Percentiles rank a stretch among this genome's conserved stretches.
Conservation (phyloP, 2,329 filamentous ascomycete species). For the Thelonectria rubi region DNA sequence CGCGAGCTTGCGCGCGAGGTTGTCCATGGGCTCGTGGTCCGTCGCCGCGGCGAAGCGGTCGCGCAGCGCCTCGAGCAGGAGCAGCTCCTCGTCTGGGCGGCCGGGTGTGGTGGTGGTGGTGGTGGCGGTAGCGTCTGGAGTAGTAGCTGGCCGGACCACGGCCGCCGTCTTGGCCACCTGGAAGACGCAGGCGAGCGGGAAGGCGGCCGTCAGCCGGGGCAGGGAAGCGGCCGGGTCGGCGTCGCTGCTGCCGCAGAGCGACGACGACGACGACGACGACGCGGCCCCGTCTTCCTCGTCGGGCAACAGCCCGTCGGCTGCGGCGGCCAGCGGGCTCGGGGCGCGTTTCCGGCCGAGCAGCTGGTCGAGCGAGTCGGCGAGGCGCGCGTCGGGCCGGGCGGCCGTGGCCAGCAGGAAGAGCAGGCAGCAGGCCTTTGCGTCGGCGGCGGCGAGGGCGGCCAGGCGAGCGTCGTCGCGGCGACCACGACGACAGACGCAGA, state of each 20-base stretch:
- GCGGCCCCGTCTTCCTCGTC: slow-evolving; percentile 1
- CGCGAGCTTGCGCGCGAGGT: slow-evolving; percentile 34
- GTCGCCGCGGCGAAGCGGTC: slow-evolving; percentile 31
- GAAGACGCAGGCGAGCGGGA: slow-evolving; percentile 38
- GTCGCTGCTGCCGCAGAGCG: slow-evolving; percentile 9
- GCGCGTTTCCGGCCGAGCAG: slow-evolving; percentile 20
- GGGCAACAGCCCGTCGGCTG: no score
- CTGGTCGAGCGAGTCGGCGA: slow-evolving; percentile 30
- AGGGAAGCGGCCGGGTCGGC: slow-evolving; percentile 20
- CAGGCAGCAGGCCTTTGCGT: slow-evolving; percentile 40
- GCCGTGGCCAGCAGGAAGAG: slow-evolving; percentile 36
- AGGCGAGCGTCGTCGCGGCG: slow-evolving; percentile 14
- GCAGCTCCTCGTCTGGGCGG: slow-evolving; percentile 39
- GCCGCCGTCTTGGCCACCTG: slow-evolving; percentile 27
- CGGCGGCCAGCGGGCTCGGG: neutral
- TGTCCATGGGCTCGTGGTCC: slow-evolving; percentile 33
- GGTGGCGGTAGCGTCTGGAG: slow-evolving; percentile 33
- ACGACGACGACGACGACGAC: neutral
- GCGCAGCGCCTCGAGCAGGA: slow-evolving; percentile 37
- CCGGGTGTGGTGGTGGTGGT: slow-evolving; percentile 4
- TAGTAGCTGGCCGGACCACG: no score
- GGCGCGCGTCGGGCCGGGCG: slow-evolving; percentile 23
- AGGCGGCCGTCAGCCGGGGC: slow-evolving; percentile 33
- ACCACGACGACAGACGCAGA: slow-evolving; percentile 31
- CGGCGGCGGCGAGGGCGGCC: slow-evolving; percentile 15